Evolutionary conservation across 2,329 filamentous ascomycete species (phyloP), one percentile per base, ranked within the genome.

Genomic region (Clonostachys rosea): DNA sequence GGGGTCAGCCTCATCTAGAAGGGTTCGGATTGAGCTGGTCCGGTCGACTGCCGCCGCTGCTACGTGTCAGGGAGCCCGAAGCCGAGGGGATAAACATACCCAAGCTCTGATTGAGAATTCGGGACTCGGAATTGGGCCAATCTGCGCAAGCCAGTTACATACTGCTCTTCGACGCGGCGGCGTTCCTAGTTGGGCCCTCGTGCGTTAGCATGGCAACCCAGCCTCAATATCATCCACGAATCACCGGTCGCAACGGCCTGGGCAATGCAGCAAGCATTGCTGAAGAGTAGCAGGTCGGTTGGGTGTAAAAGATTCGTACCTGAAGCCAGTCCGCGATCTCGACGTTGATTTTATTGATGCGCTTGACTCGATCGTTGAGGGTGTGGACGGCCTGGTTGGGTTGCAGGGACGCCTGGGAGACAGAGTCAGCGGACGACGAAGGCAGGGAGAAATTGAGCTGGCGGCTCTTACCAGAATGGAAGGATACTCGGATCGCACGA

Each of bases 251-350:
- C 24, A 30, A 30, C 24, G 10, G 24, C 24, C 10, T 4, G 24
- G 3, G 24, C 8, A 10, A 30, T 4, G 3, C 24, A 30, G 24
- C 24, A 30, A 30, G 24, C 24, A 30, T 30, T 30, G 3, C 24
- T 30, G 24, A 3, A 30, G 24, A 39, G 36, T 39, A 18, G 36
- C 36, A n/a, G 36, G 6, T n/a, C 14, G 14, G 36, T 11, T n/a
- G 36, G 5, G 11, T 3, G 36, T 30, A 44, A 33, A 13, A 44
- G 18, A 30, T 10, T 30, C 70, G 68, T 83, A 96, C 91, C 85
- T 92, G 87, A 52, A 99, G 79, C 90, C 92, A 99, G 71, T 97
- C 92, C 66, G 92, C 92, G 60, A 99, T 89, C 64, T 96, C 90
- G 57, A 76, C 70, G 68, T 99, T 96, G 70, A 95, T 73, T 66